phyloP scores from a whole-genome alignment of 257 asterid genomes.

The Primulina eburnea region DNA sequence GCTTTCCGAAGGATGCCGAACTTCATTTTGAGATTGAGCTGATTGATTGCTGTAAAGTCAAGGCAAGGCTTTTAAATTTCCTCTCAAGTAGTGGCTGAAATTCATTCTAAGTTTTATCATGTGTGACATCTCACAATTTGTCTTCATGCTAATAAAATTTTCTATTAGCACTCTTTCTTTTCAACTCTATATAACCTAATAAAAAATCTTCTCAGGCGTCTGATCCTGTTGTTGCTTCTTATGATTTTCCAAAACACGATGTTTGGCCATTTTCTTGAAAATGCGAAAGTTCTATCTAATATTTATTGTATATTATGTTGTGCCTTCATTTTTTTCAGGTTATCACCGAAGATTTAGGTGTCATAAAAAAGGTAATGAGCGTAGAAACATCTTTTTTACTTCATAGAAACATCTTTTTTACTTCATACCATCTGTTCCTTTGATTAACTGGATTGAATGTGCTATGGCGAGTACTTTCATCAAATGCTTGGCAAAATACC shows the following conservation, averaged over 20 bases:
- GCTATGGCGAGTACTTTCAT: background rate
- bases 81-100: conserved; percentile 8
- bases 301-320: conserved; percentile 5
- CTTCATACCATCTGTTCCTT: conserved; percentile 13
- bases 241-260: background rate
- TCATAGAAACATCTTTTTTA: background rate
- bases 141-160: background rate
- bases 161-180: too few species aligned
- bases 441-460: background rate
- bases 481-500: background rate
- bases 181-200: background rate
- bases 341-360: conserved; percentile 76
- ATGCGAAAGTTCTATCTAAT: conserved; percentile 3
- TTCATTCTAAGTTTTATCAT: conserved; percentile 8
- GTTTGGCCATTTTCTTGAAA: background rate
- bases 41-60: conserved; percentile 84
- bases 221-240: conserved; percentile 5
- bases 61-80: conserved; percentile 57
- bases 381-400: background rate
- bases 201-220: background rate
- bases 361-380: conserved; percentile 69
- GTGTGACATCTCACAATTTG: background rate
- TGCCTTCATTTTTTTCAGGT: conserved; percentile 49
- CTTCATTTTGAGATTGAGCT: conserved; percentile 95
- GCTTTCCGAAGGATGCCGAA: conserved; percentile 85